phyloP scores from a whole-genome alignment of 192 early-diverging fungal genomes.

The Rhizophagus sp. region DNA sequence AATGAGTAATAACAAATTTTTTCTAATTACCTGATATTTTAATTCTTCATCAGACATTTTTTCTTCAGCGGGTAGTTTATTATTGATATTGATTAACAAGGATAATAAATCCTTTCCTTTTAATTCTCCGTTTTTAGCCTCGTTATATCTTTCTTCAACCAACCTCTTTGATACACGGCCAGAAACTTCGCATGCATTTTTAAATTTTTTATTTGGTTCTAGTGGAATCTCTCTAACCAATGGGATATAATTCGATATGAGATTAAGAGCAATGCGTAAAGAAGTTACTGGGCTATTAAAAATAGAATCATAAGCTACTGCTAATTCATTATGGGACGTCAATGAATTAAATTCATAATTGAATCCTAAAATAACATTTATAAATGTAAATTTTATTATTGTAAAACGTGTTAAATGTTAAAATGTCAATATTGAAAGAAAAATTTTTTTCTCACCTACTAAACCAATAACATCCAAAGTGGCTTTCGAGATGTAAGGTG shows the following conservation, averaged over 20 bases:
- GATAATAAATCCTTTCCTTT: slow-evolving; percentile 46
- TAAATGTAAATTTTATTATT: too few relatives aligned
- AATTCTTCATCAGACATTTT: slow-evolving; percentile 48
- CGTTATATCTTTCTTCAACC: slow-evolving; percentile 37
- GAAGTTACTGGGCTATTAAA: neutral
- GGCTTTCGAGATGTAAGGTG: slow-evolving; percentile 37
- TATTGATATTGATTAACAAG: slow-evolving; percentile 43
- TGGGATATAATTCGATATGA: slow-evolving; percentile 35
- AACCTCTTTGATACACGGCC: slow-evolving; percentile 37
- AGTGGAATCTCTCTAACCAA: slow-evolving; percentile 31
- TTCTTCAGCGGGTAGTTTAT: slow-evolving; percentile 39
- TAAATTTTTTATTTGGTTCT: neutral
- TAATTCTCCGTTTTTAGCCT: slow-evolving; percentile 19
- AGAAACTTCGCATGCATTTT: slow-evolving; percentile 30
- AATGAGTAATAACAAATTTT: too few relatives aligned
- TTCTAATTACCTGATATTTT: slow-evolving; percentile 36
- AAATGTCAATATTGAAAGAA: neutral
- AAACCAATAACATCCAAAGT: slow-evolving; percentile 51
- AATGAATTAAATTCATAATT: slow-evolving; percentile 49
- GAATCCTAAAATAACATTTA: slow-evolving; percentile 30
- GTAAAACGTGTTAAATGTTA: too few relatives aligned
- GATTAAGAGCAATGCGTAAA: slow-evolving; percentile 30
- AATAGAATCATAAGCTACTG: slow-evolving; percentile 46
- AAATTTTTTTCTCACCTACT: slow-evolving; percentile 25
- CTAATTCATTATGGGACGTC: slow-evolving; percentile 40